Percentiles rank a stretch among this genome's conserved stretches.
phyloP scores from a whole-genome alignment of 768 basidiomycete genomes.

The Auricularia sp. region DNA sequence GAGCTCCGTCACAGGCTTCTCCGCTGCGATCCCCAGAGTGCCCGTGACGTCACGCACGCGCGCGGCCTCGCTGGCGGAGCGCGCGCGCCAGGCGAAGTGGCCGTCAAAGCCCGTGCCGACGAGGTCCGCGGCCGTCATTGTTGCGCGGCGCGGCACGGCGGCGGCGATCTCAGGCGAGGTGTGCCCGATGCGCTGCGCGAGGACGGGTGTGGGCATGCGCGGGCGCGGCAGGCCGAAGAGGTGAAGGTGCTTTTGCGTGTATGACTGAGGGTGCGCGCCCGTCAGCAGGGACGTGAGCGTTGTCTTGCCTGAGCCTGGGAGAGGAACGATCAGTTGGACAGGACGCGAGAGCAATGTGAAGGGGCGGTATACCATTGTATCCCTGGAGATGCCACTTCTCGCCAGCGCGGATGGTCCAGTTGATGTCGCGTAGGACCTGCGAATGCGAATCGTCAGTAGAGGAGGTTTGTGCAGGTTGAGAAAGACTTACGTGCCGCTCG shows the following conservation, averaged over 20 bases:
- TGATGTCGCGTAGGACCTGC: slow-evolving; percentile 66
- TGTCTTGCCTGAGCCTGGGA: slow-evolving; percentile 83
- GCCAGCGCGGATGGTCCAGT: slow-evolving; percentile 74
- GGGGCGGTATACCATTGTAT: slow-evolving; percentile 53
- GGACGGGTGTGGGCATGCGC: slow-evolving; percentile 53
- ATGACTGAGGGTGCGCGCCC: slow-evolving; percentile 94
- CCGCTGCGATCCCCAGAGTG: slow-evolving; percentile 18
- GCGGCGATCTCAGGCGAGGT: slow-evolving; percentile 85
- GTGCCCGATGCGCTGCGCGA: slow-evolving; percentile 63
- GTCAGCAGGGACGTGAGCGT: slow-evolving; percentile 84
- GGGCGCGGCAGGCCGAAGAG: slow-evolving; percentile 58
- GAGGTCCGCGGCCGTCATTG: slow-evolving; percentile 64
- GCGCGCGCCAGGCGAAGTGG: slow-evolving; percentile 52
- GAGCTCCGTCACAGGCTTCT: slow-evolving; percentile 50
- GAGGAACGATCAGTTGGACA: not conserved
- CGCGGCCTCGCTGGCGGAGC: slow-evolving; percentile 9
- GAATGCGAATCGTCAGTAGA: not conserved
- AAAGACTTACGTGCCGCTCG: slow-evolving; percentile 40
- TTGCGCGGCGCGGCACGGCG: slow-evolving; percentile 67
- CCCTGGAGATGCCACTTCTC: slow-evolving; percentile 89
- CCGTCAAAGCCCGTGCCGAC: slow-evolving; percentile 85
- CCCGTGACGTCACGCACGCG: slow-evolving; percentile 2
- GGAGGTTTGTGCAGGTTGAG: not conserved
- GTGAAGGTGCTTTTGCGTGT: slow-evolving; percentile 52
- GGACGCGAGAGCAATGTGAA: not conserved